Evolutionary conservation across 208 protist genomes (phyloP).

Genomic region (Leishmania braziliensis): DNA sequence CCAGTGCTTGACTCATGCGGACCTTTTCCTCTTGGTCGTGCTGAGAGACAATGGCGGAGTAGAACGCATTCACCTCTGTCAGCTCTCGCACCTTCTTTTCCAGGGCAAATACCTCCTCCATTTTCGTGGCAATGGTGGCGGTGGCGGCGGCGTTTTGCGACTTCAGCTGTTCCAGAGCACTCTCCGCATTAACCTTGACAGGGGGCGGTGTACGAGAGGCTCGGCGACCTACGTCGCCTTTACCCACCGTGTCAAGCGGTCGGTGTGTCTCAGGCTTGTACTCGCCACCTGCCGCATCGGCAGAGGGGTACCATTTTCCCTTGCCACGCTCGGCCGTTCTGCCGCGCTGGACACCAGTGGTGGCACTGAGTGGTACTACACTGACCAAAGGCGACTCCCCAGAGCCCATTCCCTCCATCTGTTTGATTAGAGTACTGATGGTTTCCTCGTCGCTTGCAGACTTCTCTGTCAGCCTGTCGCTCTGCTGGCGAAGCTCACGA

Average conservation of each 20-base stretch:
- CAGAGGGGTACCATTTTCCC: slow-evolving; percentile 9
- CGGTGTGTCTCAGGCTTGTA: not conserved
- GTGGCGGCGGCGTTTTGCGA: slow-evolving; percentile 26
- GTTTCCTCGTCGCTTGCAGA: slow-evolving; percentile 77
- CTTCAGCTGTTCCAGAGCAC: not conserved
- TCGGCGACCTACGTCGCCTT: slow-evolving; percentile 4
- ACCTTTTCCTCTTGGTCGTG: slow-evolving; percentile 66
- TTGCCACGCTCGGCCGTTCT: slow-evolving; percentile 3
- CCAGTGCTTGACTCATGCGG: slow-evolving; percentile 22
- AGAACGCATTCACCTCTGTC: slow-evolving; percentile 81
- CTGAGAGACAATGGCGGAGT: slow-evolving; percentile 76
- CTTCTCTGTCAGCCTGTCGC: slow-evolving; percentile 60
- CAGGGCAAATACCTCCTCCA: slow-evolving; percentile 59
- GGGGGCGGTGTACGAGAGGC: slow-evolving; percentile 8
- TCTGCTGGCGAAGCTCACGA: slow-evolving; percentile 55
- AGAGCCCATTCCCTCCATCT: slow-evolving; percentile 54
- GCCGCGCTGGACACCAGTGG: not conserved
- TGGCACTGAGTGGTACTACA: not conserved
- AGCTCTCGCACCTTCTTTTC: slow-evolving; percentile 74
- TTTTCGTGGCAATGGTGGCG: slow-evolving; percentile 40
- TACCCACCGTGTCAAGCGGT: slow-evolving; percentile 1
- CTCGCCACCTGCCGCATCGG: slow-evolving; percentile 6
- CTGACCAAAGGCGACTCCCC: not conserved
- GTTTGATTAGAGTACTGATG: slow-evolving; percentile 64
- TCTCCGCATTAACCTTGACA: slow-evolving; percentile 13